These are phyloP conservation scores for Choanephora cucurbitarum DNA, from an alignment of 371 early-diverging fungal species.

Conservation along the genomic window DNA sequence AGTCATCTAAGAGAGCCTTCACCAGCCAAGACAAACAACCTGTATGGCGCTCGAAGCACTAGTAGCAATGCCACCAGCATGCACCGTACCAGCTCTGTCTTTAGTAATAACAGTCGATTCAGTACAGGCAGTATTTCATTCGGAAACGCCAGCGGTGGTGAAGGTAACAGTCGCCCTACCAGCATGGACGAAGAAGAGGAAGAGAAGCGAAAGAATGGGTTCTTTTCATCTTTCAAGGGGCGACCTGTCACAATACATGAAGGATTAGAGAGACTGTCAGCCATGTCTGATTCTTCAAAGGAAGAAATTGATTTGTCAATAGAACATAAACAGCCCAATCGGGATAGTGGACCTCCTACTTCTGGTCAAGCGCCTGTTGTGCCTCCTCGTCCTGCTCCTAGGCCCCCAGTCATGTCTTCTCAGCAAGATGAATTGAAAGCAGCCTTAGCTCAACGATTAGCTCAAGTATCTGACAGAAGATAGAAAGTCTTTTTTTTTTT, in stretches of 20 bases:
- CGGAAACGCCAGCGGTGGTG: constrained; percentile 18
- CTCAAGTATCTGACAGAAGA: constrained; percentile 7
- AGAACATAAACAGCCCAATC: neutral
- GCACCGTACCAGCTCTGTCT: constrained; percentile 35
- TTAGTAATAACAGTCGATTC: constrained; percentile 23
- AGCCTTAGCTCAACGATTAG: constrained; percentile 25
- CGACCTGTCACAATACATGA: constrained; percentile 23
- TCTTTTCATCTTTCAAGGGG: constrained; percentile 7
- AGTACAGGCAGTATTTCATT: constrained; percentile 28
- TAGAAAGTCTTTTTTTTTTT: neutral
- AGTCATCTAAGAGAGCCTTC: constrained; percentile 68
- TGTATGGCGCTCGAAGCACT: constrained; percentile 55
- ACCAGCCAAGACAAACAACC: constrained; percentile 31
- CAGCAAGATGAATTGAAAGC: constrained; percentile 22
- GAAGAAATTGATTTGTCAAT: constrained; percentile 15
- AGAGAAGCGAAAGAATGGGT: constrained; percentile 1
- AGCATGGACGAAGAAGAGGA: constrained; percentile 43
- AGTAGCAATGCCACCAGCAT: constrained; percentile 35
- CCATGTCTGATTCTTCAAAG: constrained; percentile 3
- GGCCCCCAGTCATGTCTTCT: neutral
- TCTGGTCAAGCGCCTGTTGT: constrained; percentile 11
- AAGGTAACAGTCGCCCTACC: constrained; percentile 45
- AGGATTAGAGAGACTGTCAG: constrained; percentile 3
- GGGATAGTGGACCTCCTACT: constrained; percentile 4
- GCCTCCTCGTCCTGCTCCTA: constrained; percentile 18